Evolutionary conservation across 2,329 filamentous ascomycete genomes (phyloP), one percentile per base, ranked within the genome.

Genomic region (Colletotrichum siamense): DNA sequence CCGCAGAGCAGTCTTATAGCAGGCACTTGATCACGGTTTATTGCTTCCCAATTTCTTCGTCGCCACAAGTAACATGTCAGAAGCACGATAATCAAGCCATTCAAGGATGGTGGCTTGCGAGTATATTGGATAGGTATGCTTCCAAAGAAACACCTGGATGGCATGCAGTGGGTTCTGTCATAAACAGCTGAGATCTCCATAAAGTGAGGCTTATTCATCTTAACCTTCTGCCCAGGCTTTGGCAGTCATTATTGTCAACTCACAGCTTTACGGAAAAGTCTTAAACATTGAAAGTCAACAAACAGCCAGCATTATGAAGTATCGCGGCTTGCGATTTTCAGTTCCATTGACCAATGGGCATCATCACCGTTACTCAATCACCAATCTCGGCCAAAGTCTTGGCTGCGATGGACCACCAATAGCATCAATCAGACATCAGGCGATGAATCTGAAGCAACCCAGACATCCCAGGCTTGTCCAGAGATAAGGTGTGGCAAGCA

Each of bases 251-350:
- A 2, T 22, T 22, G 12, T 22, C n/a, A 22, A 22, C n/a, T 52
- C n/a, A 52, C 44, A 22, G 12, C n/a, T 52, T 22, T 7, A 22
- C n/a, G 4, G 6, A 8, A 24, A 52, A 52, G 44, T 52, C n/a
- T 22, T 13, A 5, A 8, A 13, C 10, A 5, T 8, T 13, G 1
- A 22, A 52, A 13, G n/a, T 22, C 44, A 24, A 52, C 10, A 7
- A 24, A 7, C 10, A 13, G 44, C n/a, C 8, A 24, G 10, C n/a
- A 52, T 52, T 52, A 52, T 52, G 44, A 22, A 52, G 44, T 52
- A 22, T 52, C 12, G 13, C 2, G 6, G n/a, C 0, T 24, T 22
- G n/a, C n/a, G 3, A 1, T 3, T 52, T 4, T 0, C 10, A 52
- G 6, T 22, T 52, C 44, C n/a, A 52, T 52, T 59, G 55, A 9